A percentile compares a stretch with the other conserved stretches of the same genome.
phyloP scores from a whole-genome alignment of 1,284 basidiomycete species.

The Inonotus obliquus region DNA sequence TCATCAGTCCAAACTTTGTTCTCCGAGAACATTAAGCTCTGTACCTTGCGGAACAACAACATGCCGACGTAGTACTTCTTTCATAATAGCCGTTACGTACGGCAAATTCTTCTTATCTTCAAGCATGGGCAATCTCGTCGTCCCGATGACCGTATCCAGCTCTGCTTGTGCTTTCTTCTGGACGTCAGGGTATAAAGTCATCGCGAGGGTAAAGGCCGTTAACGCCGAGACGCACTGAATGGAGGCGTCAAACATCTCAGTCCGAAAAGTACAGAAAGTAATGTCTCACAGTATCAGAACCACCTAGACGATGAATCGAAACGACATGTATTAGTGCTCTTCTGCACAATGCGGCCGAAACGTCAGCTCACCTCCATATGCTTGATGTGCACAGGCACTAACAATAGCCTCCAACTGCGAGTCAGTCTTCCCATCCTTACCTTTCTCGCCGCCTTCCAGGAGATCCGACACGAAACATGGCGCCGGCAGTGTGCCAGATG shows the following conservation, averaged over 20 bases:
- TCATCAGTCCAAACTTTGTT: not conserved
- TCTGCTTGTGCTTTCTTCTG: constrained; percentile 54
- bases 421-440: not conserved
- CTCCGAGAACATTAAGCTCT: no score
- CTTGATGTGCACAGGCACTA: not conserved
- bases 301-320: not conserved
- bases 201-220: constrained; percentile 49
- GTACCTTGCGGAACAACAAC: constrained; percentile 24
- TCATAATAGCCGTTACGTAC: constrained; percentile 54
- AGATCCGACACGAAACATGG: constrained; percentile 4
- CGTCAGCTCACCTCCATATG: not conserved
- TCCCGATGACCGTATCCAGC: constrained; percentile 57
- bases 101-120: constrained; percentile 56
- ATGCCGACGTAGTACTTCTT: constrained; percentile 64
- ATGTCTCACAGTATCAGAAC: constrained; percentile 11
- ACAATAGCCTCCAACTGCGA: not conserved
- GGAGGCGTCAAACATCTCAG: no score
- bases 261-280: not conserved
- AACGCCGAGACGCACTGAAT: constrained; percentile 45
- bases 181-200: constrained; percentile 47
- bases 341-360: not conserved
- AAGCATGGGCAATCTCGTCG: constrained; percentile 55
- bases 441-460: not conserved
- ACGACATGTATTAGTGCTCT: not conserved
- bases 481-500: not conserved